Evolutionary conservation across 2,329 filamentous ascomycete species (phyloP).

Genomic region (Huntiella abstrusa): DNA sequence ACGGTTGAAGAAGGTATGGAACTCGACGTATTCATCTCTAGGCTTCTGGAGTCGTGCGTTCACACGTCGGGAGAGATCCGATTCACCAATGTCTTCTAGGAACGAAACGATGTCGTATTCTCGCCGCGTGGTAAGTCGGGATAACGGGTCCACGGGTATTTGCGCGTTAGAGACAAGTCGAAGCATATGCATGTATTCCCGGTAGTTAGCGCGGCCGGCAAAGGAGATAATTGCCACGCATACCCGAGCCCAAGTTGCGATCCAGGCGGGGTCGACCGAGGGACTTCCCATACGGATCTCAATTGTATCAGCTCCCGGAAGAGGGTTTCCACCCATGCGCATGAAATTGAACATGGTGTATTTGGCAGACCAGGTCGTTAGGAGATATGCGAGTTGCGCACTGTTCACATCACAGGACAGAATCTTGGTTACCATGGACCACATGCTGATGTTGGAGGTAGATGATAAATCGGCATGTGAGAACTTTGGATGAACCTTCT

Average conservation of each 20-base stretch:
- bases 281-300: conserved; percentile 22
- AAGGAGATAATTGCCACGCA: conserved; percentile 18
- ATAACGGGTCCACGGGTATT: conserved; percentile 6
- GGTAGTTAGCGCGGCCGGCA: conserved; percentile 15
- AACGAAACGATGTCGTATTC: conserved; percentile 21
- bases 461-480: neutral
- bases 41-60: conserved; percentile 1
- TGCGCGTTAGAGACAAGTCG: conserved; percentile 13
- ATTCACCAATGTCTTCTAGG: conserved; percentile 19
- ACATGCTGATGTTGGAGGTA: conserved; percentile 3
- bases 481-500: neutral
- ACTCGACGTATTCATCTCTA: neutral
- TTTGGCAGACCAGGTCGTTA: conserved; percentile 15
- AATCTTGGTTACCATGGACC: conserved; percentile 15
- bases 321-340: neutral
- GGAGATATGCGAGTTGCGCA: conserved; percentile 12
- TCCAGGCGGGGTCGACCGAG: conserved; percentile 19
- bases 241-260: conserved; percentile 19
- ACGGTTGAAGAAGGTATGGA: neutral
- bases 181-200: conserved; percentile 16
- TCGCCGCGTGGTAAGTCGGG: conserved; percentile 3
- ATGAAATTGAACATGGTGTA: conserved; percentile 5
- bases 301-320: conserved; percentile 14
- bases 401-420: conserved; percentile 15
- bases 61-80: conserved; percentile 15